These are phyloP conservation scores for Penicillium riverlandense DNA, from an alignment of 495 filamentous ascomycete species.

Conservation along the genomic window DNA sequence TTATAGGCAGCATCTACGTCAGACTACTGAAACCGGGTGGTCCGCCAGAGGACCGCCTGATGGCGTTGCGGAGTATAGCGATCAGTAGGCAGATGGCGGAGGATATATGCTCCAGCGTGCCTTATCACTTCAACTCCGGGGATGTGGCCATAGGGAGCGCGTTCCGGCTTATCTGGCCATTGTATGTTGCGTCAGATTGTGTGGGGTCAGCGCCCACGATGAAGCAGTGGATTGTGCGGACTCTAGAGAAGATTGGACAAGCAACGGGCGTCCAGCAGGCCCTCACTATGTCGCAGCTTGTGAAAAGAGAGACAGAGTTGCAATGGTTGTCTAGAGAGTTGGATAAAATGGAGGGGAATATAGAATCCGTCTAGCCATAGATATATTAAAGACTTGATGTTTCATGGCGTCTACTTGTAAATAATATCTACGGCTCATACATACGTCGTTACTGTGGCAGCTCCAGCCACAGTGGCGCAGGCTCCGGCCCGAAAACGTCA, in stretches of 20 bases:
- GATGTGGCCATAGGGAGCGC: too few relatives aligned
- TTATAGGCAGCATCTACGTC: too few relatives aligned
- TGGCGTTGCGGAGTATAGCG: slow-evolving; percentile 6
- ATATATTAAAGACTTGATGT: too few relatives aligned
- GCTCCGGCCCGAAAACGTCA: too few relatives aligned
- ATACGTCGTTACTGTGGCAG: background rate
- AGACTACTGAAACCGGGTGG: background rate
- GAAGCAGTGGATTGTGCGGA: slow-evolving; percentile 5
- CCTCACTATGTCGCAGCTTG: slow-evolving; percentile 5
- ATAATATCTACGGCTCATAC: too few relatives aligned
- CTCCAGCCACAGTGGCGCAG: background rate
- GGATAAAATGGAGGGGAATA: too few relatives aligned
- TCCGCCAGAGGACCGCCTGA: background rate
- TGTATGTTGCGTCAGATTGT: slow-evolving; percentile 16
- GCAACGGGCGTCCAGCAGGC: slow-evolving; percentile 11
- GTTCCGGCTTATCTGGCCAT: slow-evolving; percentile 9
- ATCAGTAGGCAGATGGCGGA: slow-evolving; percentile 18
- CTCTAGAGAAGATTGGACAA: slow-evolving; percentile 9
- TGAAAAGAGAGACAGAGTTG: too few relatives aligned
- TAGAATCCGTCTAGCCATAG: too few relatives aligned
- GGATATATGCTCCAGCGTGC: slow-evolving; percentile 25
- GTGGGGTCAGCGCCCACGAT: background rate
- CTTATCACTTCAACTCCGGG: slow-evolving; percentile 8
- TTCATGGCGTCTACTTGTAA: too few relatives aligned
- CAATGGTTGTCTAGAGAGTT: too few relatives aligned